Percentiles rank a stretch among this genome's conserved stretches.
phyloP scores from a whole-genome alignment of 2,329 filamentous ascomycete genomes.

The Hypoxylon sp. region DNA sequence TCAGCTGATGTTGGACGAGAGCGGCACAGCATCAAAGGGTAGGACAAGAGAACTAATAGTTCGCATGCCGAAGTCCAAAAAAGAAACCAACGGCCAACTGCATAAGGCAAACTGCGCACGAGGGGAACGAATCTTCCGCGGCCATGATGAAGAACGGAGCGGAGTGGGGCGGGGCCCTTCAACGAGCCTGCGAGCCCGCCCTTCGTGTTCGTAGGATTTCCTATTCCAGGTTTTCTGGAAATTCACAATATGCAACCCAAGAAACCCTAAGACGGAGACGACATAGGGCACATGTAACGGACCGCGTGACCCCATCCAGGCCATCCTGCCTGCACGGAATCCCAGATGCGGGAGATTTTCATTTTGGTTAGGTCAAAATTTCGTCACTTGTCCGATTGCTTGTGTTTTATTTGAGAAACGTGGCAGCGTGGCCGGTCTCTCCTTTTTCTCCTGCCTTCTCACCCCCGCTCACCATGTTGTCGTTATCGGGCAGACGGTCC shows the following conservation, averaged over 20 bases:
- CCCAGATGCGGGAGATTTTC: constrained; percentile 14
- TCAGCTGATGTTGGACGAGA: constrained; percentile 23
- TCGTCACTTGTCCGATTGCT: constrained; percentile 12
- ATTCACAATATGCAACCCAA: constrained; percentile 27
- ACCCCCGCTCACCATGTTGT: constrained; percentile 19
- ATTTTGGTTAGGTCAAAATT: constrained; percentile 26
- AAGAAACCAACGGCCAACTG: constrained; percentile 14
- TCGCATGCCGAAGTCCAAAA: constrained; percentile 10
- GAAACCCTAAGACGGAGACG: constrained; percentile 21
- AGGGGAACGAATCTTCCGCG: constrained; percentile 30
- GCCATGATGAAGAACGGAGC: constrained; percentile 40
- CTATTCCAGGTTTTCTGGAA: constrained; percentile 26
- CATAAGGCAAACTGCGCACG: background rate
- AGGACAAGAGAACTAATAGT: constrained; percentile 9
- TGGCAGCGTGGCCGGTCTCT: constrained; percentile 15
- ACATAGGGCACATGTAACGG: constrained; percentile 23
- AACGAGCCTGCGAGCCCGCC: constrained; percentile 25
- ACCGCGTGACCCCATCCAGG: constrained; percentile 31
- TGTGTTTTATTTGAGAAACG: constrained; percentile 17
- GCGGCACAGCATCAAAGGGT: constrained; percentile 21
- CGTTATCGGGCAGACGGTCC: constrained; percentile 13
- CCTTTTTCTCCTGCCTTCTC: constrained; percentile 14
- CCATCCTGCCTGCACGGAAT: constrained; percentile 25
- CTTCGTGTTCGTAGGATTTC: constrained; percentile 11
- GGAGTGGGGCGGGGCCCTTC: constrained; percentile 41